Evolutionary conservation across 139 green algal genomes (phyloP).

Genomic region (Chlorella vulgaris): DNA sequence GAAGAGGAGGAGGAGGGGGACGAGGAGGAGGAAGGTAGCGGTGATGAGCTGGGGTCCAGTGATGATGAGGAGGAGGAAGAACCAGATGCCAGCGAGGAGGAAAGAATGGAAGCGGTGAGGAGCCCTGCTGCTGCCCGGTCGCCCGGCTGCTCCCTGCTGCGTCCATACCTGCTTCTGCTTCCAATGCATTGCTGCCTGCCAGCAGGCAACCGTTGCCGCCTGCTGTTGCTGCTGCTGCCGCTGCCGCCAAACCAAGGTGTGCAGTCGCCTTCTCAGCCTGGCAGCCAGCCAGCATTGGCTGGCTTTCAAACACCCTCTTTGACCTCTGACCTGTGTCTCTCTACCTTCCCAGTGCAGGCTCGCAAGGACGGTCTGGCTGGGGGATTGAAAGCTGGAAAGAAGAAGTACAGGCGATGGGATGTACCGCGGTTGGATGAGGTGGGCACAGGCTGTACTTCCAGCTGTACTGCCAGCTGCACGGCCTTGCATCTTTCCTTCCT

Average conservation of each 20-base stretch:
- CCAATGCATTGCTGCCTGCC: no score
- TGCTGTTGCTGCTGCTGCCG: no score
- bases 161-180: no score
- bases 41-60: background rate
- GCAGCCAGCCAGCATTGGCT: no score
- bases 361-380: background rate
- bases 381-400: background rate
- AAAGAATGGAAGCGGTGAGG: background rate
- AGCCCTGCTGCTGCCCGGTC: background rate
- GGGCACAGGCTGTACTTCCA: background rate
- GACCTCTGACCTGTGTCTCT: background rate
- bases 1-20: background rate
- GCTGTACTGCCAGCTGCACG: no score
- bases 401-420: slow-evolving; percentile 18
- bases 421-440: background rate
- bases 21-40: background rate
- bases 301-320: background rate
- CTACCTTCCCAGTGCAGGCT: background rate
- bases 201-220: no score
- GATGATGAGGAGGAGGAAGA: background rate
- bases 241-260: no score
- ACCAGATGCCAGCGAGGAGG: background rate
- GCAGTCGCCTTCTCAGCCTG: no score
- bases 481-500: background rate
- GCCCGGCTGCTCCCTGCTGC: no score